Evolutionary conservation across 371 early-diverging fungal genomes (phyloP).

Genomic region (Haplosporangium sp.): DNA sequence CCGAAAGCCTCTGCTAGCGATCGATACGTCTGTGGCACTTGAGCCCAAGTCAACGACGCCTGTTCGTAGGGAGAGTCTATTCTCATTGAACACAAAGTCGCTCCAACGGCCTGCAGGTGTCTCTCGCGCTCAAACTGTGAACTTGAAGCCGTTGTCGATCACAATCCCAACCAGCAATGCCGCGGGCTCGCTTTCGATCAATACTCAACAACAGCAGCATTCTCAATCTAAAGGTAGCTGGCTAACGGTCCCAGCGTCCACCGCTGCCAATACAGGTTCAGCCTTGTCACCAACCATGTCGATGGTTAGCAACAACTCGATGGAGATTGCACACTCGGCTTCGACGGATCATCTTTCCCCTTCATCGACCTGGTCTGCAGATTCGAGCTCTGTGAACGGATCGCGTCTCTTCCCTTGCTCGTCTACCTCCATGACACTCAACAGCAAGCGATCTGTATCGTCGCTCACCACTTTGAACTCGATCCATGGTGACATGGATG

Average conservation of each 20-base stretch:
- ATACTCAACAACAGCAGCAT: slow-evolving; percentile 15
- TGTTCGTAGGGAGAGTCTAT: slow-evolving; percentile 20
- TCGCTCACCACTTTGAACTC: slow-evolving; percentile 28
- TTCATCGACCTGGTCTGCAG: slow-evolving; percentile 27
- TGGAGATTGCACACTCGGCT: slow-evolving; percentile 42
- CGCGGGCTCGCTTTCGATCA: not conserved
- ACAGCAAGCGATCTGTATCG: slow-evolving; percentile 27
- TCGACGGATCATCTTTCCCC: slow-evolving; percentile 36
- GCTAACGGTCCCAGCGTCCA: slow-evolving; percentile 27
- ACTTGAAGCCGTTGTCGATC: slow-evolving; percentile 25
- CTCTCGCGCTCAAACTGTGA: slow-evolving; percentile 15
- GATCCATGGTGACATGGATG: not conserved
- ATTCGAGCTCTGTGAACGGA: slow-evolving; percentile 23
- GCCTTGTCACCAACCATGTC: slow-evolving; percentile 34
- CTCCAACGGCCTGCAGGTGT: slow-evolving; percentile 13
- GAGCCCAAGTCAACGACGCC: slow-evolving; percentile 25
- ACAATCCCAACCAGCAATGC: slow-evolving; percentile 6
- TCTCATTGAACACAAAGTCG: slow-evolving; percentile 20
- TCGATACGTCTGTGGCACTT: slow-evolving; percentile 24
- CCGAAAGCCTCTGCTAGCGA: slow-evolving; percentile 17
- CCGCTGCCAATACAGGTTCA: slow-evolving; percentile 8
- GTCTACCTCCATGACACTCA: slow-evolving; percentile 13
- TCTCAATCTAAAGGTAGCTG: slow-evolving; percentile 20
- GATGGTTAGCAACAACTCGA: slow-evolving; percentile 26
- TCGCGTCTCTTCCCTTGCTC: slow-evolving; percentile 20